phyloP scores from a whole-genome alignment of 1,284 basidiomycete genomes.

The Leccinum insolens region DNA sequence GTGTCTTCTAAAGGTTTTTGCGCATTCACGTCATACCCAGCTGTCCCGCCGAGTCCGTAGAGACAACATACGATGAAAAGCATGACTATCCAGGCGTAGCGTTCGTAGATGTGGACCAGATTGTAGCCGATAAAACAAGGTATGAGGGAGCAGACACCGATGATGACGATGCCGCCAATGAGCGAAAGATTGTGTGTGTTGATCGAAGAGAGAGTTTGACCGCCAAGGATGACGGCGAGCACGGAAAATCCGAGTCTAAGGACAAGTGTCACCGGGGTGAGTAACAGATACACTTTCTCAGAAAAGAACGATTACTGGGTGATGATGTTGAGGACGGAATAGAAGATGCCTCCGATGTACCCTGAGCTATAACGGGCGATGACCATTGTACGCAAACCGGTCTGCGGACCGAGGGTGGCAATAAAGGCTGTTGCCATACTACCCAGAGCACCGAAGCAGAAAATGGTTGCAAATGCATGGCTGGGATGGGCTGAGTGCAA shows the following conservation, averaged over 20 bases:
- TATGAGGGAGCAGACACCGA: slow-evolving; percentile 45
- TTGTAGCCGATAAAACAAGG: slow-evolving; percentile 55
- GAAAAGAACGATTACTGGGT: slow-evolving; percentile 43
- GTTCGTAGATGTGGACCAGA: slow-evolving; percentile 60
- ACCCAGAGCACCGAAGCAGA: slow-evolving; percentile 49
- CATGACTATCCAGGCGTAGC: slow-evolving; percentile 63
- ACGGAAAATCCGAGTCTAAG: slow-evolving; percentile 49
- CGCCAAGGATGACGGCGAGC: slow-evolving; percentile 50
- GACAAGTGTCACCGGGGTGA: not conserved
- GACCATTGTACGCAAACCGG: slow-evolving; percentile 66
- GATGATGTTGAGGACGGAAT: slow-evolving; percentile 60
- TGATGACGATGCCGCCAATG: slow-evolving; percentile 48
- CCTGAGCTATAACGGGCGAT: slow-evolving; percentile 59
- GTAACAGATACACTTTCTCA: not conserved
- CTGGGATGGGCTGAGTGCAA: slow-evolving; percentile 27
- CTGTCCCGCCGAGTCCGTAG: slow-evolving; percentile 56
- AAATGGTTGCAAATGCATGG: slow-evolving; percentile 44
- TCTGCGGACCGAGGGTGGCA: slow-evolving; percentile 61
- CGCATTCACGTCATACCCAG: slow-evolving; percentile 49
- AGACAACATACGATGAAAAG: slow-evolving; percentile 59
- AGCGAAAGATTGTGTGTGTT: slow-evolving; percentile 44
- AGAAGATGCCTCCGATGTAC: slow-evolving; percentile 56
- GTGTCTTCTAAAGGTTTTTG: slow-evolving; percentile 49
- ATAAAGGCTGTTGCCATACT: slow-evolving; percentile 49
- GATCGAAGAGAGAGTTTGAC: slow-evolving; percentile 49